Conservation (phyloP, 1,284 basidiomycete species). For the Pulchroboletus neoregius region DNA sequence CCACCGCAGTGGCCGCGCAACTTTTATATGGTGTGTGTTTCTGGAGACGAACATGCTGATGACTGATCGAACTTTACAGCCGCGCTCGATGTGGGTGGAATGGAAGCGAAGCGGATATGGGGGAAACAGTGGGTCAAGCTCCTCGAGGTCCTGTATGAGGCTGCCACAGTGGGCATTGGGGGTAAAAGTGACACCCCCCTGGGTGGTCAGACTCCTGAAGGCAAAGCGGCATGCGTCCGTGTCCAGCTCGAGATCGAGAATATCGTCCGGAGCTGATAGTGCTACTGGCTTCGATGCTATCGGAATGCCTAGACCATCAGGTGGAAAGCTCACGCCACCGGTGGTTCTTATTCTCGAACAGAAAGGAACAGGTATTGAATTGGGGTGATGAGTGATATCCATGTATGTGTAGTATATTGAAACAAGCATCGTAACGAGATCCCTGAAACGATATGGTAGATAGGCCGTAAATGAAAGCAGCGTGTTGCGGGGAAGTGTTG, state of each 20-base stretch:
- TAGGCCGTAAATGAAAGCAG: slow-evolving; percentile 23
- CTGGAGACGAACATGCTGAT: slow-evolving; percentile 9
- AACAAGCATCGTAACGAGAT: slow-evolving; percentile 1
- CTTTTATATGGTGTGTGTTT: slow-evolving; percentile 61
- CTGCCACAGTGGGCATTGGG: slow-evolving; percentile 52
- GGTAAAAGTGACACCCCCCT: slow-evolving; percentile 34
- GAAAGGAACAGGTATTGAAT: not conserved
- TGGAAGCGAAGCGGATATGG: slow-evolving; percentile 58
- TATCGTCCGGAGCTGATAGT: slow-evolving; percentile 41
- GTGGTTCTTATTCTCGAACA: slow-evolving; percentile 8
- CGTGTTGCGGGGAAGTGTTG: slow-evolving; percentile 29
- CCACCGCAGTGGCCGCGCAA: slow-evolving; percentile 53
- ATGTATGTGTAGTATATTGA: slow-evolving; percentile 16
- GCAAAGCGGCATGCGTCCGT: slow-evolving; percentile 55
- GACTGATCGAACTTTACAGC: slow-evolving; percentile 37
- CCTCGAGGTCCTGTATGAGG: slow-evolving; percentile 61
- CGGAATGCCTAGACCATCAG: not conserved
- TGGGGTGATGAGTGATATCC: slow-evolving; percentile 16
- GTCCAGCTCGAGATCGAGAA: slow-evolving; percentile 64
- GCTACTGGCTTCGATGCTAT: slow-evolving; percentile 9
- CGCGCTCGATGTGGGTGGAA: slow-evolving; percentile 71
- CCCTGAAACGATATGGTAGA: slow-evolving; percentile 10
- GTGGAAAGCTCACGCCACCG: slow-evolving; percentile 16
- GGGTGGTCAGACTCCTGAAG: slow-evolving; percentile 54
- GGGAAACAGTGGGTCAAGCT: slow-evolving; percentile 80